Conservation (phyloP, 495 filamentous ascomycete species). For the Letharia columbiana region DNA sequence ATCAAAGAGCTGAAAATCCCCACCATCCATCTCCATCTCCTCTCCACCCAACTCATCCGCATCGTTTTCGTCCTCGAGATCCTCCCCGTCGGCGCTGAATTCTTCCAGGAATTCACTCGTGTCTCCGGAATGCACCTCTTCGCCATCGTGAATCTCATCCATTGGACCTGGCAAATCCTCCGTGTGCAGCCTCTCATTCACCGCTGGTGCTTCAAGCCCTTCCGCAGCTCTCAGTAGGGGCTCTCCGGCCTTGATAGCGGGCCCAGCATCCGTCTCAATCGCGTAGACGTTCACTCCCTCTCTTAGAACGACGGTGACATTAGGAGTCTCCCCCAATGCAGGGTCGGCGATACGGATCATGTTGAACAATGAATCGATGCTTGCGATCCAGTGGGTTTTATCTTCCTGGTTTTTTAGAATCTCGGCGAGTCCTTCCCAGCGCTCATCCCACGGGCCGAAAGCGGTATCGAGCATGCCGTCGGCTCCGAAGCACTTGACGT, state of each 20-base stretch:
- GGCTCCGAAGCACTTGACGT: neutral
- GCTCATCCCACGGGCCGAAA: neutral
- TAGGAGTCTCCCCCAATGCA: neutral
- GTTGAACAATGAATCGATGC: constrained; percentile 10
- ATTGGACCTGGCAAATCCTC: neutral
- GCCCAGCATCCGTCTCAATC: too few species aligned
- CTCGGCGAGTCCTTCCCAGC: neutral
- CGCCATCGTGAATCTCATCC: neutral
- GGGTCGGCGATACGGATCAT: constrained; percentile 9
- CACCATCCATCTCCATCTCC: neutral
- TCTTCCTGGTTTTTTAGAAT: neutral
- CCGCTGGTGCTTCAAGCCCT: neutral
- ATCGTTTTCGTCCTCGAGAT: neutral
- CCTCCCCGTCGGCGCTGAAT: neutral
- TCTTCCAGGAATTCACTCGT: neutral
- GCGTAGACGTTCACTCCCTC: constrained; percentile 1
- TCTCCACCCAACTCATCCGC: neutral
- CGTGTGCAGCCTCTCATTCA: neutral
- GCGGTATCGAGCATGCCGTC: neutral
- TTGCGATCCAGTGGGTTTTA: constrained; percentile 10
- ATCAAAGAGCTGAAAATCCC: neutral
- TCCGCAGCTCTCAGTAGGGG: neutral
- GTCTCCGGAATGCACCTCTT: neutral
- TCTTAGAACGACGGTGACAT: neutral
- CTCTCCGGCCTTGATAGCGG: constrained; percentile 3